Percentiles rank a stretch among this genome's conserved stretches.
Evolutionary conservation across 1,284 basidiomycete genomes (phyloP).

Genomic region (Erythrobasidium hasegawianum): DNA sequence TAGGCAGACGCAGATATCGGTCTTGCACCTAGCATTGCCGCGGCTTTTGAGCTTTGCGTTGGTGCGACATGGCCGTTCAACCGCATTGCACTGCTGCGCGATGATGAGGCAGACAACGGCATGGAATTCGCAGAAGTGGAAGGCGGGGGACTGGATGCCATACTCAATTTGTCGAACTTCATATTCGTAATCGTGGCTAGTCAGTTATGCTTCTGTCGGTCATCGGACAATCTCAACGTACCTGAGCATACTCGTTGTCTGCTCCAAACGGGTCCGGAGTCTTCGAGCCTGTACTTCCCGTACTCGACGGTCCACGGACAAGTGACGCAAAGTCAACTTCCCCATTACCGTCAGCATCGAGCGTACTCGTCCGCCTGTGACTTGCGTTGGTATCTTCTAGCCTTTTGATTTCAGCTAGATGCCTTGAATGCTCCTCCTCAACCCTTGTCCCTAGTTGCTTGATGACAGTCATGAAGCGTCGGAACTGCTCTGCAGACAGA

Average conservation of each 20-base stretch:
- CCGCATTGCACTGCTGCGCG: not conserved
- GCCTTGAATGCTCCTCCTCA: constrained; percentile 77
- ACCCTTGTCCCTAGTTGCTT: constrained; percentile 63
- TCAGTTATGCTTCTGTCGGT: too few species aligned
- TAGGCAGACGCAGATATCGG: constrained; percentile 22
- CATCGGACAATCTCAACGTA: too few species aligned
- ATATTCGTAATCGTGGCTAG: too few species aligned
- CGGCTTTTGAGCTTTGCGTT: constrained; percentile 1
- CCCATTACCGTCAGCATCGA: constrained; percentile 44
- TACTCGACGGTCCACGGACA: constrained; percentile 34
- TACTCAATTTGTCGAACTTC: constrained; percentile 27
- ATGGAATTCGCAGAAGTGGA: not conserved
- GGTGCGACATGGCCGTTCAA: not conserved
- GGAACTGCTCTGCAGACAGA: constrained; percentile 84
- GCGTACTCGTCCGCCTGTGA: constrained; percentile 51
- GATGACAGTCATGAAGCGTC: constrained; percentile 48
- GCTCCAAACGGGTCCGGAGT: constrained; percentile 40
- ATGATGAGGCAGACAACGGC: constrained; percentile 20
- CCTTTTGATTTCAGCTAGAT: constrained; percentile 73
- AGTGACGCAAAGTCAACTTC: constrained; percentile 46
- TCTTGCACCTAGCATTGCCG: constrained; percentile 21
- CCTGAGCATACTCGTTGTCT: constrained; percentile 37
- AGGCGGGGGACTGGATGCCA: not conserved
- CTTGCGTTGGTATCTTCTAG: constrained; percentile 60
- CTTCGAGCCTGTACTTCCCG: constrained; percentile 29